Evolutionary conservation across 495 filamentous ascomycete species (phyloP).

Genomic region (Annulohypoxylon nitens): DNA sequence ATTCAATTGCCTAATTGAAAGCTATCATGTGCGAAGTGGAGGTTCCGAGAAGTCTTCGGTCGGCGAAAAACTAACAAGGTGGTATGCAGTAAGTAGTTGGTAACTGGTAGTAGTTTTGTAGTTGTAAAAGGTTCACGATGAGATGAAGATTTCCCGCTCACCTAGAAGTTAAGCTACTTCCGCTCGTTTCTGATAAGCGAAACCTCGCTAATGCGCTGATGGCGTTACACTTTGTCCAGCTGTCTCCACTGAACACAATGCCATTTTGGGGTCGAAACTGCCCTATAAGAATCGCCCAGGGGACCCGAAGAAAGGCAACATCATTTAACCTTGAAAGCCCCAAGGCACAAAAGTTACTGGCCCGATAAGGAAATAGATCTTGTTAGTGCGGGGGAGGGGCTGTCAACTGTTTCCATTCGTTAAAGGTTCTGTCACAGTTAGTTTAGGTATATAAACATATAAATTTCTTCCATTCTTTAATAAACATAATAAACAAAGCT

Average conservation of each 20-base stretch:
- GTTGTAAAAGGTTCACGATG: slow-evolving; percentile 24
- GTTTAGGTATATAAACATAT: not conserved
- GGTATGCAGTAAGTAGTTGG: slow-evolving; percentile 30
- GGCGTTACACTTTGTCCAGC: slow-evolving; percentile 1
- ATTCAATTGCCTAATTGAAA: slow-evolving; percentile 47
- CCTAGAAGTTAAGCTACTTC: slow-evolving; percentile 15
- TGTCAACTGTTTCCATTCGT: slow-evolving; percentile 2
- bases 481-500: not conserved
- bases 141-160: slow-evolving; percentile 20
- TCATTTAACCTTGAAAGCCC: not conserved
- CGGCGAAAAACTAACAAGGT: slow-evolving; percentile 28
- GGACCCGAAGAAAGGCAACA: not conserved
- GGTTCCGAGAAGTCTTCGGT: slow-evolving; percentile 40
- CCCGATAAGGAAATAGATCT: slow-evolving; percentile 10
- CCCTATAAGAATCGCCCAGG: slow-evolving; percentile 18
- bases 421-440: not conserved
- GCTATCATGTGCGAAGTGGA: slow-evolving; percentile 37
- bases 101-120: not conserved
- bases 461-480: not conserved
- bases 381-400: slow-evolving; percentile 43
- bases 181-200: slow-evolving; percentile 3
- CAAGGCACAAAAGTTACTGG: not conserved
- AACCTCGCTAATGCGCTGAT: slow-evolving; percentile 14
- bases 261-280: slow-evolving; percentile 15
- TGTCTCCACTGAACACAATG: not conserved